Evolutionary conservation across 495 filamentous ascomycete genomes (phyloP).

Genomic region (Cudoniella acicularis): DNA sequence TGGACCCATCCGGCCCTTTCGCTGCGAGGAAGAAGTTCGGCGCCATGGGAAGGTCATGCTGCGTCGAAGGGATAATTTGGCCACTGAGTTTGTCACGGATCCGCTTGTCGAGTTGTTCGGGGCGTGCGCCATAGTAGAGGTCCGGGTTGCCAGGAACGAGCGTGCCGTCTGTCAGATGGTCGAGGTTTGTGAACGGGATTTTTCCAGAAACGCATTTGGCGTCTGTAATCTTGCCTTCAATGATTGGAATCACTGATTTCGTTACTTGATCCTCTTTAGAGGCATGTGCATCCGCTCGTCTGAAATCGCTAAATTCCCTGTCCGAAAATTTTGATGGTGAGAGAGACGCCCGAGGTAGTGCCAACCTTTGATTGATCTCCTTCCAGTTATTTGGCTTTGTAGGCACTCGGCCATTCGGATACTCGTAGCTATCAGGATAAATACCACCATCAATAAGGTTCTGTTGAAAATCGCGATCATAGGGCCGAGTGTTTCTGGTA

Average conservation of each 20-base stretch:
- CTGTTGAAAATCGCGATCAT: slow-evolving; percentile 32
- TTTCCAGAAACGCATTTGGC: slow-evolving; percentile 19
- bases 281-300: slow-evolving; percentile 27
- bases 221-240: slow-evolving; percentile 27
- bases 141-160: slow-evolving; percentile 34
- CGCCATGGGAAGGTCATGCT: slow-evolving; percentile 28
- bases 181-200: slow-evolving; percentile 32
- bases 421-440: slow-evolving; percentile 25
- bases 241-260: slow-evolving; percentile 32
- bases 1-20: slow-evolving; percentile 34
- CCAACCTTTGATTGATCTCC: slow-evolving; percentile 28
- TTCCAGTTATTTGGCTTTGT: slow-evolving; percentile 27
- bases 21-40: slow-evolving; percentile 39
- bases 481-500: slow-evolving; percentile 23
- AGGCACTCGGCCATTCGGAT: slow-evolving; percentile 4
- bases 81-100: slow-evolving; percentile 16
- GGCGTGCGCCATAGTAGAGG: slow-evolving; percentile 34
- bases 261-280: slow-evolving; percentile 31
- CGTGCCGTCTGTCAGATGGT: slow-evolving; percentile 30
- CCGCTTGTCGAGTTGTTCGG: slow-evolving; percentile 18
- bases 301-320: slow-evolving; percentile 27
- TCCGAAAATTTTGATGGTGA: slow-evolving; percentile 33
- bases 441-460: slow-evolving; percentile 30
- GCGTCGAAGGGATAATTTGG: slow-evolving; percentile 34
- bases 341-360: slow-evolving; percentile 32